These are phyloP conservation scores for Orobanche coerulescens DNA, from an alignment of 257 asterid species.

Conservation along the genomic window DNA sequence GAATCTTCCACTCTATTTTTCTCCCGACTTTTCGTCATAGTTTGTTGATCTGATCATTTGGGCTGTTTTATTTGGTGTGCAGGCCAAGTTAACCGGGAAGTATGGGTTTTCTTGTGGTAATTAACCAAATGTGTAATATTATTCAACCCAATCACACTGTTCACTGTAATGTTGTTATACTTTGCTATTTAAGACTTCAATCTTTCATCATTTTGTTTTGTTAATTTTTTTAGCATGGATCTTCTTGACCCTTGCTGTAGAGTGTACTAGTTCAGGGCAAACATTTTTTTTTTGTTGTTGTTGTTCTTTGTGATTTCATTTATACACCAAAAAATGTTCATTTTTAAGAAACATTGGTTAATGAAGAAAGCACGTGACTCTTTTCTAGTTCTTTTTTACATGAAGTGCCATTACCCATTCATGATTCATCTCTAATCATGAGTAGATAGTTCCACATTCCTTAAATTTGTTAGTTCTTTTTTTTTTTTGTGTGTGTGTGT, in stretches of 20 bases:
- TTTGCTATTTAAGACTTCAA: neutral
- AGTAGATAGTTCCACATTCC: neutral
- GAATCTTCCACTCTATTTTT: neutral
- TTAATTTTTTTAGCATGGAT: no score
- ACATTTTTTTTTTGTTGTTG: no score
- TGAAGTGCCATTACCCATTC: neutral
- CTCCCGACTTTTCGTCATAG: neutral
- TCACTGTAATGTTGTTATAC: neutral
- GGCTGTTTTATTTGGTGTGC: slow-evolving; percentile 23
- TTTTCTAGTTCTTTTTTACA: neutral
- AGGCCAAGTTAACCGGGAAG: slow-evolving; percentile 57
- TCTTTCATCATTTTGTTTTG: neutral
- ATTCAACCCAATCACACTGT: neutral
- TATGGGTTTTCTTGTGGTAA: slow-evolving; percentile 68
- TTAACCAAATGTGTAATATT: neutral
- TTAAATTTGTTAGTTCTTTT: neutral
- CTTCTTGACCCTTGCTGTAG: neutral
- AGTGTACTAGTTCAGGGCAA: neutral
- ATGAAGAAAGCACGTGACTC: neutral
- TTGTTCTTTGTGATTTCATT: no score
- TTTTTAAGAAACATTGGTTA: neutral
- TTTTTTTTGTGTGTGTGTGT: no score
- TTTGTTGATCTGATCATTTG: neutral
- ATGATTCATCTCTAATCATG: neutral
- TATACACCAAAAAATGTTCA: no score